Conservation (phyloP, 352 stramenopile species). For the Phytophthora cactorum region DNA sequence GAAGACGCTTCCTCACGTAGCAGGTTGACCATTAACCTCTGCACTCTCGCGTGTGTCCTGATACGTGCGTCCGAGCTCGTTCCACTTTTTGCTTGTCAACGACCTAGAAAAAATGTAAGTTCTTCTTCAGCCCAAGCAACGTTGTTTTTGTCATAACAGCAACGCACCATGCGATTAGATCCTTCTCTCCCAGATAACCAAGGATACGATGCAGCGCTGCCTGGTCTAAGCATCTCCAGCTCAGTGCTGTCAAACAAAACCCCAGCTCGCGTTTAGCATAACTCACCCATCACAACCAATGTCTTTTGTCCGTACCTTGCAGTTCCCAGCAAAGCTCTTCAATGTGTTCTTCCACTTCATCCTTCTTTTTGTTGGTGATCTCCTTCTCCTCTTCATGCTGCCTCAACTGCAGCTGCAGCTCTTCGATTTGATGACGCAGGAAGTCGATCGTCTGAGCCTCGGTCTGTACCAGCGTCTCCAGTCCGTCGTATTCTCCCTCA, state of each 20-base stretch:
- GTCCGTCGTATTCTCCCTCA: slow-evolving; percentile 43
- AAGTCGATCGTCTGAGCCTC: slow-evolving; percentile 55
- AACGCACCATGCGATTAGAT: slow-evolving; percentile 49
- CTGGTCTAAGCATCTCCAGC: slow-evolving; percentile 55
- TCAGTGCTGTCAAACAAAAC: slow-evolving; percentile 41
- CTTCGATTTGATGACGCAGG: slow-evolving; percentile 66
- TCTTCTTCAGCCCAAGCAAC: too few species aligned
- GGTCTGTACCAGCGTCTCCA: slow-evolving; percentile 54
- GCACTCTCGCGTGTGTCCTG: slow-evolving; percentile 23
- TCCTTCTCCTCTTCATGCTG: slow-evolving; percentile 48
- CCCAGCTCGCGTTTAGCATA: neutral
- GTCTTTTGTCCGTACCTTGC: slow-evolving; percentile 40
- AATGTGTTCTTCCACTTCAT: slow-evolving; percentile 53
- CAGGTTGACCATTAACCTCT: slow-evolving; percentile 18
- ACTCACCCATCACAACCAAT: neutral
- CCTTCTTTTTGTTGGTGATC: slow-evolving; percentile 39
- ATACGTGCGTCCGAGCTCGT: slow-evolving; percentile 34
- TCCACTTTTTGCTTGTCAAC: slow-evolving; percentile 55
- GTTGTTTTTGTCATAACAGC: neutral
- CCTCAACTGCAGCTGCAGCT: slow-evolving; percentile 48
- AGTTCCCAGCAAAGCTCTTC: slow-evolving; percentile 75
- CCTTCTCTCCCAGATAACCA: slow-evolving; percentile 33
- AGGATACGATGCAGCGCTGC: slow-evolving; percentile 37
- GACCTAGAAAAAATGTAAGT: slow-evolving; percentile 37
- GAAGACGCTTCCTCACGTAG: slow-evolving; percentile 10